phyloP scores from a whole-genome alignment of 148 eudicot species.

The Persicaria tinctoria region DNA sequence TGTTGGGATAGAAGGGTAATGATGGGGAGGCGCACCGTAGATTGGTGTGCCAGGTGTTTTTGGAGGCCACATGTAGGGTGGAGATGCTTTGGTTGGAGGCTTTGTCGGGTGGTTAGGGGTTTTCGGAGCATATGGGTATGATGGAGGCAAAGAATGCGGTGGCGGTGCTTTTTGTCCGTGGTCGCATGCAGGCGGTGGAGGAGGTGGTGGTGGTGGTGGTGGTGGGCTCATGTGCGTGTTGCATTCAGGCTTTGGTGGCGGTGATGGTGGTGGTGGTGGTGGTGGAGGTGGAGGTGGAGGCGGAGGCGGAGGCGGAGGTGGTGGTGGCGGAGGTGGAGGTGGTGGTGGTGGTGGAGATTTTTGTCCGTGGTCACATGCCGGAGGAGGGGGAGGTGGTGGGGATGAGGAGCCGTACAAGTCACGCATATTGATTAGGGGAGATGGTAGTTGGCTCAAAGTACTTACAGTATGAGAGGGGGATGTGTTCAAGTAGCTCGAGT shows the following conservation, averaged over 20 bases:
- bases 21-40: constrained; percentile 13
- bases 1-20: constrained; percentile 11
- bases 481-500: constrained; percentile 1
- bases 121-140: constrained; percentile 8
- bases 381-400: too few species aligned
- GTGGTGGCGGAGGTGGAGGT: too few species aligned
- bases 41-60: background rate
- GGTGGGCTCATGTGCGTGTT: background rate
- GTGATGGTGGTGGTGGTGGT: background rate
- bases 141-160: background rate
- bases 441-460: background rate
- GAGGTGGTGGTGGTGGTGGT: background rate
- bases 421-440: background rate
- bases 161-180: background rate
- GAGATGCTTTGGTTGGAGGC: constrained; percentile 12
- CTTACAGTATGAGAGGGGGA: background rate
- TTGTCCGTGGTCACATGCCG: background rate
- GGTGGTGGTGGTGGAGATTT: background rate
- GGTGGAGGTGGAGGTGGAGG: background rate
- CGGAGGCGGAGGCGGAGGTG: too few species aligned
- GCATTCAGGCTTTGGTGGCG: background rate
- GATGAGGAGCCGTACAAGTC: background rate
- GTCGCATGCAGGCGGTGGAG: constrained; percentile 1
- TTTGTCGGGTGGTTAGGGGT: background rate
- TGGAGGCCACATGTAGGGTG: constrained; percentile 2